Evolutionary conservation across 257 asterid species (phyloP), one percentile per base, ranked within the genome.

Genomic region (Vinca minor): DNA sequence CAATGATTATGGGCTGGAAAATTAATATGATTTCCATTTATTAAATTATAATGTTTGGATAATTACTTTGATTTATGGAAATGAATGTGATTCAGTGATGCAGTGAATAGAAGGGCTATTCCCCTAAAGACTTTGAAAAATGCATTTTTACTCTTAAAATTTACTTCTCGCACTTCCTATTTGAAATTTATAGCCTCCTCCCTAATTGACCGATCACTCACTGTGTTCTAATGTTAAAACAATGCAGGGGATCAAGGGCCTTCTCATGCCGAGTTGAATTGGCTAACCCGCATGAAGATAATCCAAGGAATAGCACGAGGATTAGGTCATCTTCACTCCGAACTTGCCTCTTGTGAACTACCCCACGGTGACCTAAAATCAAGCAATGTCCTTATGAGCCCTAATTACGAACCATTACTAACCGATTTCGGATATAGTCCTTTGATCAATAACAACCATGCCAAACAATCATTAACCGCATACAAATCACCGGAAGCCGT

Each of bases 291-390:
- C 10, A 35, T 82, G 38, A 92, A 73, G 76, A 81, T 92, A 32
- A 63, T 92, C 59, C 78, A 67, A 60, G 98, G 95, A 67, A 81
- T 85, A 29, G 88, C 85, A 4, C 64, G 72, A 62, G 98, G 96
- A 31, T 38, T 92, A 32, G 79, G 67, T 21, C 79, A 78, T 63
- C 80, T 92, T 23, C 95, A 92, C 39, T 5, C 70, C 0, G 79
- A 84, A 34, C 85, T 89, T 65, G 42, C 26, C 26, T 39, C 85
- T 17, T 42, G 76, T 0, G 87, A 82, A 58, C 52, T 84, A 5
- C 98, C 98, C 4, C 98, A 87, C 2, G 96, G 96, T 0, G 76
- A 92, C 74, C 86, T 92, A 50, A 85, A 84, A 74, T 92, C 96
- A 4, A 84, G 88, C 84, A 92, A 89, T 31, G 77, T 92, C 31